A percentile compares a stretch with the other conserved stretches of the same genome.
phyloP scores from a whole-genome alignment of 176 grass and related monocot genomes.

The Echinochloa phyllopogon region DNA sequence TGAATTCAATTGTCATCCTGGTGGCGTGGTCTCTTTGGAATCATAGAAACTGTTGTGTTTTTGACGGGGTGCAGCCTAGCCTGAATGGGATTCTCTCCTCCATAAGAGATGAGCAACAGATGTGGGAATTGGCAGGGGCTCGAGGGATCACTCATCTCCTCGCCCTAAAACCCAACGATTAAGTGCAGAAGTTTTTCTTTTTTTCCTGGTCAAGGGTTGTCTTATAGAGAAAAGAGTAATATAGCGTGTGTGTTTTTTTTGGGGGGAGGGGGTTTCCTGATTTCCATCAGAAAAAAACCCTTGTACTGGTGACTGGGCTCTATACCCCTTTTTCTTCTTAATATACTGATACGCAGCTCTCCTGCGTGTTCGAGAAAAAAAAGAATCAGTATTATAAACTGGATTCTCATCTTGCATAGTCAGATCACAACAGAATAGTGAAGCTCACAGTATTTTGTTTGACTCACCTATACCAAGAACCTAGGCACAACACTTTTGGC shows the following conservation, averaged over 20 bases:
- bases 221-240: no score
- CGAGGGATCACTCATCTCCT: background rate
- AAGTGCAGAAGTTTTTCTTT: background rate
- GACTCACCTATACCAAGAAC: background rate
- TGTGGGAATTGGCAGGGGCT: no score
- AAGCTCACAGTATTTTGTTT: background rate
- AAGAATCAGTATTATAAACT: background rate
- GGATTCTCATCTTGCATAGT: background rate
- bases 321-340: background rate
- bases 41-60: background rate
- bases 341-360: background rate
- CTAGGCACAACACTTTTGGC: background rate
- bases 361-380: background rate
- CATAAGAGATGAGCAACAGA: background rate
- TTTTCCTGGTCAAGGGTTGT: background rate
- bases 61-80: background rate
- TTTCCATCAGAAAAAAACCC: background rate
- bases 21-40: background rate
- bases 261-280: background rate
- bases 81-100: background rate
- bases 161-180: background rate
- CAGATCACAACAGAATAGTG: background rate
- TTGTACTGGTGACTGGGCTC: background rate
- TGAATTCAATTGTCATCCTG: background rate
- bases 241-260: background rate